Conservation (phyloP, 2,329 filamentous ascomycete genomes). For the Colletotrichum noveboracense region DNA sequence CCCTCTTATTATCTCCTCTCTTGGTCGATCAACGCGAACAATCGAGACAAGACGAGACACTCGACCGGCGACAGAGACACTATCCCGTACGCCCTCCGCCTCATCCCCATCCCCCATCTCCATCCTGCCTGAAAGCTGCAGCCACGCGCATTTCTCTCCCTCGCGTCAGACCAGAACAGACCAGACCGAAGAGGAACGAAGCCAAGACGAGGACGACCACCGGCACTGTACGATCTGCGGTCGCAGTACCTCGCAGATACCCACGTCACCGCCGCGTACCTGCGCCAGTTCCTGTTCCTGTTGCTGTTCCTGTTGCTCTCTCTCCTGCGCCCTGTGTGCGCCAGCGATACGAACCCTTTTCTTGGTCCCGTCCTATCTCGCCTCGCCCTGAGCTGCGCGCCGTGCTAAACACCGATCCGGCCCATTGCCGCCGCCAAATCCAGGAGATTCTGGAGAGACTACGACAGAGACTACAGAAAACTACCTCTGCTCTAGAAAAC, state of each 20-base stretch:
- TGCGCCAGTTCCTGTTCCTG: not conserved
- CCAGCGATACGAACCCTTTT: not conserved
- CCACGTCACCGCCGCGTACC: not conserved
- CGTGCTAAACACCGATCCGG: not conserved
- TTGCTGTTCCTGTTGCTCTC: not conserved
- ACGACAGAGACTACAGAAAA: not conserved
- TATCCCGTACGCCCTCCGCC: constrained; percentile 5
- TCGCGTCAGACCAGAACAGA: not conserved
- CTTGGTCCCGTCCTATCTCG: not conserved
- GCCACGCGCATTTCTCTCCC: not conserved
- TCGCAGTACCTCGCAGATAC: not conserved
- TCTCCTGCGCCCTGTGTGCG: not conserved
- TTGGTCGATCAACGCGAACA: constrained; percentile 12
- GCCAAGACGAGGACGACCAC: not conserved
- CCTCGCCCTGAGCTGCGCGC: not conserved
- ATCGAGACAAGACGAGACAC: constrained; percentile 18
- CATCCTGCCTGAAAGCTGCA: not conserved
- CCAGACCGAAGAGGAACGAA: not conserved
- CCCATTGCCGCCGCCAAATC: not conserved
- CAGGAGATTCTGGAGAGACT: not conserved
- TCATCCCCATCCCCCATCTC: not conserved
- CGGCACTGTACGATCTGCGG: not conserved
- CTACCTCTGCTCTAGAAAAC: not conserved
- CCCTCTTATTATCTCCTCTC: not conserved
- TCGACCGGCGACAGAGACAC: not conserved